Conservation (phyloP, 495 filamentous ascomycete species). For the Penicillium longicatenatum region DNA sequence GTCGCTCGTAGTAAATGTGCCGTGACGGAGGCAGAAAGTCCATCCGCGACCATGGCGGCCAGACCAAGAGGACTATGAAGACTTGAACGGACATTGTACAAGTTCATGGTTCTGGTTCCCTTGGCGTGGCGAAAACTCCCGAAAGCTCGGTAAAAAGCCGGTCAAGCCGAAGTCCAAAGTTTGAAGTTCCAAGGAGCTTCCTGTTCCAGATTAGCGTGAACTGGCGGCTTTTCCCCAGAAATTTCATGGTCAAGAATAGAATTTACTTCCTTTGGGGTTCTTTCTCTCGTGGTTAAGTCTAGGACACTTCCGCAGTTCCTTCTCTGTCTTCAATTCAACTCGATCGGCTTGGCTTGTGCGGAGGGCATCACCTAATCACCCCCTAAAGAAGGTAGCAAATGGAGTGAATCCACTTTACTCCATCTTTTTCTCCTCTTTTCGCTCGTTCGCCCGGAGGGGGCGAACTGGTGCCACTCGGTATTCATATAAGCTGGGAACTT, state of each 20-base stretch:
- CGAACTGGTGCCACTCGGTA: constrained; percentile 1
- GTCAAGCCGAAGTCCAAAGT: not conserved
- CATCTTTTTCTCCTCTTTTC: constrained; percentile 2
- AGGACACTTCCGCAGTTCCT: too few relatives aligned
- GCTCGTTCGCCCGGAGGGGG: not conserved
- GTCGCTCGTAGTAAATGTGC: too few relatives aligned
- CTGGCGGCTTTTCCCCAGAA: not conserved
- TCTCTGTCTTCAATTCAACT: not conserved
- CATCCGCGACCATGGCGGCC: too few relatives aligned
- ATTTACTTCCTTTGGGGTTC: not conserved
- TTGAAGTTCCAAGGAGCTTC: not conserved
- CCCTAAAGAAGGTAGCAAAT: not conserved
- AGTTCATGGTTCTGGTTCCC: not conserved
- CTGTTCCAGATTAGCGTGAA: not conserved
- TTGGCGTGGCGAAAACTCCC: not conserved
- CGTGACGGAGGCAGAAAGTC: too few relatives aligned
- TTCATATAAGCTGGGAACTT: not conserved
- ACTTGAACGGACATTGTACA: too few relatives aligned
- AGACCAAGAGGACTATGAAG: too few relatives aligned
- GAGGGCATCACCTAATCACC: not conserved
- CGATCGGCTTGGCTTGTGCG: not conserved
- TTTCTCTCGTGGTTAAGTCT: not conserved
- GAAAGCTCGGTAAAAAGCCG: not conserved
- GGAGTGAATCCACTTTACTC: constrained; percentile 1
- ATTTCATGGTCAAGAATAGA: not conserved